Percentiles rank a stretch among this genome's conserved stretches.
Conservation (phyloP, 2,329 filamentous ascomycete species). For the Cytospora schulzeri region DNA sequence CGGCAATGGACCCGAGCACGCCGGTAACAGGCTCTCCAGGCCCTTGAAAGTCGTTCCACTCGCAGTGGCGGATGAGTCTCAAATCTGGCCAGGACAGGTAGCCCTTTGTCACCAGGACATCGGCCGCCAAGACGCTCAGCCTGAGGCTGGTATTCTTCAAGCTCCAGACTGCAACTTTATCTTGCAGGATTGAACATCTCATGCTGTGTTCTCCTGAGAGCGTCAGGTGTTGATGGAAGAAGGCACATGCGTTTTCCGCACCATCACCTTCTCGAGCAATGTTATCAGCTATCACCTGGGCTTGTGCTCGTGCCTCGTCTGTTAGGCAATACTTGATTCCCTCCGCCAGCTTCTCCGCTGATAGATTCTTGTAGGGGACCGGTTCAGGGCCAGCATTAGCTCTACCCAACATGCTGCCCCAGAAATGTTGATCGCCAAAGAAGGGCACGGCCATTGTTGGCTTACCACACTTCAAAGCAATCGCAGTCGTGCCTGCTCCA, state of each 20-base stretch:
- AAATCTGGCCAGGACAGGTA: slow-evolving; percentile 65
- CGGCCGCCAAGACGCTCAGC: slow-evolving; percentile 65
- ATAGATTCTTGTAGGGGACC: slow-evolving; percentile 69
- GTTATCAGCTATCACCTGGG: slow-evolving; percentile 58
- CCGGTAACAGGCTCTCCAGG: slow-evolving; percentile 74
- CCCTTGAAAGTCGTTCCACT: slow-evolving; percentile 79
- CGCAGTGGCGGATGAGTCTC: slow-evolving; percentile 64
- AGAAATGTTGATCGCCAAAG: slow-evolving; percentile 79
- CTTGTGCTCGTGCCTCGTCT: slow-evolving; percentile 60
- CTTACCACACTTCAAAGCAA: slow-evolving; percentile 69
- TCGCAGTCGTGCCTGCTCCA: slow-evolving; percentile 77
- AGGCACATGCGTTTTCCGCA: slow-evolving; percentile 67
- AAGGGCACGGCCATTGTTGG: slow-evolving; percentile 79
- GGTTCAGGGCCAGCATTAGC: slow-evolving; percentile 66
- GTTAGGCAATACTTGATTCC: slow-evolving; percentile 70
- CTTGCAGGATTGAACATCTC: slow-evolving; percentile 66
- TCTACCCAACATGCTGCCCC: slow-evolving; percentile 69
- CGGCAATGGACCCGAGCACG: slow-evolving; percentile 61
- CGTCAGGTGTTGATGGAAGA: slow-evolving; percentile 64
- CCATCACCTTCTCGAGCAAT: slow-evolving; percentile 69
- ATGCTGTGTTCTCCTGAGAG: slow-evolving; percentile 56
- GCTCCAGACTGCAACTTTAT: slow-evolving; percentile 67
- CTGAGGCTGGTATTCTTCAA: slow-evolving; percentile 62
- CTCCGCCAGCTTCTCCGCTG: slow-evolving; percentile 65
- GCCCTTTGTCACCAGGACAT: slow-evolving; percentile 63